phyloP scores from a whole-genome alignment of 257 asterid genomes.

The Capsicum rhomboideum region DNA sequence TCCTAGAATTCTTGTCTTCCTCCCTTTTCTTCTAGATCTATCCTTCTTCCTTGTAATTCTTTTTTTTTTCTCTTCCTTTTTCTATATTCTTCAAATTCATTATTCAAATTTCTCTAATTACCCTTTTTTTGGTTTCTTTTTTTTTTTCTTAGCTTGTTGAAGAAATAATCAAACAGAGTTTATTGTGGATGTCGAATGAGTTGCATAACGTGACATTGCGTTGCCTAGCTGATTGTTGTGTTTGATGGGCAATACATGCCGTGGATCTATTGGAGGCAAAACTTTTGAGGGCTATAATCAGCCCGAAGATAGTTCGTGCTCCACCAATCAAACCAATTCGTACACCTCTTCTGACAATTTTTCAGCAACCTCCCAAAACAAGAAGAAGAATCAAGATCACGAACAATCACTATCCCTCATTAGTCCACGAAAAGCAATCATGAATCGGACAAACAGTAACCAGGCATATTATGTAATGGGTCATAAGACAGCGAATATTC shows the following conservation, averaged over 20 bases:
- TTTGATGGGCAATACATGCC: conserved; percentile 7
- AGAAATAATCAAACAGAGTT: no score
- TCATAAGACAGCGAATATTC: not conserved
- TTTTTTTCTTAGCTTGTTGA: no score
- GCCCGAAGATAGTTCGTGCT: not conserved
- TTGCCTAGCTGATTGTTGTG: not conserved
- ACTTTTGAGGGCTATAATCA: not conserved
- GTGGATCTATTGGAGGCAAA: conserved; percentile 5
- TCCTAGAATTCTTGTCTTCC: not conserved
- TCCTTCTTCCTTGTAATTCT: not conserved
- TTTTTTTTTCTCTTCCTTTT: not conserved
- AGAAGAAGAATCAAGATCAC: not conserved
- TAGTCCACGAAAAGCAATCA: not conserved
- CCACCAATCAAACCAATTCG: not conserved
- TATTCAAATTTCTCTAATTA: no score
- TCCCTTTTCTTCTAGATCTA: not conserved
- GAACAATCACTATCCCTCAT: not conserved
- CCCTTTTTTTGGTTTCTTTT: no score
- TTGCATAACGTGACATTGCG: not conserved
- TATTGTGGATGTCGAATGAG: not conserved
- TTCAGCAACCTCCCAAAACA: not conserved
- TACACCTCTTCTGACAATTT: not conserved
- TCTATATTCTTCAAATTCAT: not conserved
- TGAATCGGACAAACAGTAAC: not conserved
- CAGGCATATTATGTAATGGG: conserved; percentile 1